Base-by-base conservation (phyloP, 306 rosid genomes). In the Cucurbita pepo region DNA sequence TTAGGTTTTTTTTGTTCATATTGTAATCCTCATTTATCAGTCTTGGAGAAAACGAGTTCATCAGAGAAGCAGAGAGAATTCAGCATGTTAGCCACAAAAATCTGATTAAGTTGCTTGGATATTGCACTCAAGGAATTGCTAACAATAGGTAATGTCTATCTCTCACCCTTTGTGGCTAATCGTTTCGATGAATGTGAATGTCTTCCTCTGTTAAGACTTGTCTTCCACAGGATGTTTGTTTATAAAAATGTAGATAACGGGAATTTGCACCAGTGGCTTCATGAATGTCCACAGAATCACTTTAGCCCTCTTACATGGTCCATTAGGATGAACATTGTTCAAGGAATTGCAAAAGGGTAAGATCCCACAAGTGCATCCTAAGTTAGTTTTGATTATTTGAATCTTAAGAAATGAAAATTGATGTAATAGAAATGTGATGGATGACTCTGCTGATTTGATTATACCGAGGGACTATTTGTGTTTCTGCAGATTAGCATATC, bases 341-440 rank as follows among this genome's bases (percentile, higher is more conserved):
- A 41, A 47, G 86, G 86, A 76, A 84, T 88, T 10, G 90, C 96
- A 55, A 86, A 80, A 81, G 94, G 96, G 96, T 90, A 73, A 77
- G 85, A 67, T 76, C 50, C 48, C 9, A 15, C 69, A 40, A 64
- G 30, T 62, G 8, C 38, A n/a, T 62, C 50, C 69, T 62, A n/a
- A 16, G 70, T 18, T 41, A n/a, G 7, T 30, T 62, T 48, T 62
- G 48, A 38, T 57, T 60, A 22, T 60, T 37, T 61, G 67, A 61
- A 37, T 61, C 22, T 40, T 15, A 37, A 3, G 47, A 36, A 22
- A 36, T 36, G 16, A 15, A 21, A 22, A 56, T 56, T 10, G 4
- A 22, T 30, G 3, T 30, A 30, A 30, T 30, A 30, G 34, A 30
- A 30, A 30, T 30, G 34, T 25, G 25, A 25, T 25, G 25, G 25